These are phyloP conservation scores for Cyamopsis tetragonoloba DNA, from an alignment of 306 rosid species.

Conservation along the genomic window DNA sequence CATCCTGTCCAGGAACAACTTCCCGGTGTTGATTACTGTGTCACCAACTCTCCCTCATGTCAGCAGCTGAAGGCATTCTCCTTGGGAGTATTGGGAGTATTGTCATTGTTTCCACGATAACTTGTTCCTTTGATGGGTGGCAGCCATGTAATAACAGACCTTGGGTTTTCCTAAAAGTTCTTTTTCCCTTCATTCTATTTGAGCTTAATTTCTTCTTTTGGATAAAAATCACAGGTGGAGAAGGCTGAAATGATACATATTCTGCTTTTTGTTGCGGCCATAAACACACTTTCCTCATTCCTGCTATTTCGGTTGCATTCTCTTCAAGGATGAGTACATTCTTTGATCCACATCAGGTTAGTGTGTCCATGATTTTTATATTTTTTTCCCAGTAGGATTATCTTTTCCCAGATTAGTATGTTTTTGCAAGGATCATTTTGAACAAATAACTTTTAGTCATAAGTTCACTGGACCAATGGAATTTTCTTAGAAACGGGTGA, in stretches of 20 bases:
- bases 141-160: conserved; percentile 58
- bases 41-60: conserved; percentile 73
- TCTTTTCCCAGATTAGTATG: too few relatives aligned
- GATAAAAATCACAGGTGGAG: conserved; percentile 48
- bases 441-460: too few relatives aligned
- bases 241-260: conserved; percentile 81
- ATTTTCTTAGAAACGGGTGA: conserved; percentile 8
- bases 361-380: neutral
- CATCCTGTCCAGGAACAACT: conserved; percentile 82
- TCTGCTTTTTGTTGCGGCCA: conserved; percentile 65
- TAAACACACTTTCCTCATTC: conserved; percentile 69
- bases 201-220: neutral
- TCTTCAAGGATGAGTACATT: conserved; percentile 47
- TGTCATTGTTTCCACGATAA: conserved; percentile 53
- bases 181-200: neutral
- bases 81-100: conserved; percentile 77
- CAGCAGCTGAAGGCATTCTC: conserved; percentile 78
- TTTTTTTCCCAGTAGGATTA: too few relatives aligned
- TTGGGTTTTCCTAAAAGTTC: neutral
- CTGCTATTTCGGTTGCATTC: conserved; percentile 47
- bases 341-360: conserved; percentile 65
- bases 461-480: too few relatives aligned
- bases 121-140: conserved; percentile 87
- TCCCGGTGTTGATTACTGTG: conserved; percentile 72
- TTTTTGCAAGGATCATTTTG: too few relatives aligned